Evolutionary conservation across 768 basidiomycete genomes (phyloP), one percentile per base, ranked within the genome.

Genomic region (Mycena amicta): DNA sequence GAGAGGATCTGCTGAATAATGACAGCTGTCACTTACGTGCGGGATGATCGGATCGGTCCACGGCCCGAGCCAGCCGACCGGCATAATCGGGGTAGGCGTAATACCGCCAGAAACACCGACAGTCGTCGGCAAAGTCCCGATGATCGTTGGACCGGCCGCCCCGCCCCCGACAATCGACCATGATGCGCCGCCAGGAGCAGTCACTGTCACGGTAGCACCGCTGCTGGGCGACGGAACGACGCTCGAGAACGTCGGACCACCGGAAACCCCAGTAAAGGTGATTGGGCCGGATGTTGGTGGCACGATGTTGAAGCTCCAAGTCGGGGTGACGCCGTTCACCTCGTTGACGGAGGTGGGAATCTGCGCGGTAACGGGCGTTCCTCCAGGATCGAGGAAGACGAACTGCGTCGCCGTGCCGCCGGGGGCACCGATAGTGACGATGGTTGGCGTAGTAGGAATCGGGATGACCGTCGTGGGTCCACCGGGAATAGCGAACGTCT

Each of bases 261-360:
- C 33, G 18, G 53, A 55, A 16, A 47, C 12, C 4, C 43, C 56
- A 18, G 50, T 57, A 49, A 57, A 57, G 3, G 56, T 57, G 16
- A 57, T 46, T 2, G 50, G 30, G 22, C 28, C 13, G 8, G 33
- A 8, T 8, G 33, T 37, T 37, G 33, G 33, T 37, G 33, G 33
- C 8, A 37, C 33, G 8, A 37, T 37, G 11, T 37, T 8, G 18
- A 37, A 37, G 33, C 11, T 37, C 33, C 33, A 37, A 8, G 33
- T 37, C 11, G 33, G 33, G 8, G 33, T 37, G 8, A 37, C 18
- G 18, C 33, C 33, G 18, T 37, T 37, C 11, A 37, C 33, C 33
- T 37, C 33, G 8, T 8, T 37, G 18, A 37, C 18, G 18, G 11
- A 8, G 18, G 33, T 8, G 8, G 33, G 33, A 37, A 37, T 8